A percentile compares a stretch with the other conserved stretches of the same genome.
Conservation (phyloP, 495 filamentous ascomycete genomes). For the Aspergillus heteromorphus region DNA sequence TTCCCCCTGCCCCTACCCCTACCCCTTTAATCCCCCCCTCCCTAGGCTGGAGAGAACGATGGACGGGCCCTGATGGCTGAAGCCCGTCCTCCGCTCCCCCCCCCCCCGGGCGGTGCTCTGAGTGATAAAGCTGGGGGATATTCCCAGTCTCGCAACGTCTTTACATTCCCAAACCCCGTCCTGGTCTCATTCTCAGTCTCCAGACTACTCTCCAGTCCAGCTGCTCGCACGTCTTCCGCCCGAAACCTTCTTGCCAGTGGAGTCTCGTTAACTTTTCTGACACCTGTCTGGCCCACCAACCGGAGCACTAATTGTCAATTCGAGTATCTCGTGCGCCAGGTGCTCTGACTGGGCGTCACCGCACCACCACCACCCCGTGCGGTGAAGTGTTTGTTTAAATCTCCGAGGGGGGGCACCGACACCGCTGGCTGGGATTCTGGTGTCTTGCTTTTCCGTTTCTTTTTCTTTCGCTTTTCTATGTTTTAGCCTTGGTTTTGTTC, state of each 20-base stretch:
- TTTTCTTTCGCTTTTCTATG: not conserved
- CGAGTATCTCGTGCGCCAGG: conserved; percentile 5
- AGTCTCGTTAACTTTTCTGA: conserved; percentile 15
- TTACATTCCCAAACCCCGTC: too few relatives aligned
- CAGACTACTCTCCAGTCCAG: too few relatives aligned
- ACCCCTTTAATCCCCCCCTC: too few relatives aligned
- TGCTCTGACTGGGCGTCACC: conserved; percentile 13
- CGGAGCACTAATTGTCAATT: conserved; percentile 6
- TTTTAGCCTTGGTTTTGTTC: too few relatives aligned
- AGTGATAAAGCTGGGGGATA: too few relatives aligned
- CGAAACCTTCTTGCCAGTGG: conserved; percentile 15
- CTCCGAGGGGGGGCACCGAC: conserved; percentile 1
- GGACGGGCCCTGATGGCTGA: not conserved
- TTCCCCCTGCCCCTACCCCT: not conserved
- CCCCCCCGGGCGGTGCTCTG: too few relatives aligned
- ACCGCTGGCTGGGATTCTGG: not conserved
- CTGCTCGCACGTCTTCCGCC: conserved; percentile 12
- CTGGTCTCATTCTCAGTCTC: too few relatives aligned
- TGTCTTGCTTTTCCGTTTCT: not conserved
- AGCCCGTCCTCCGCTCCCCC: not conserved
- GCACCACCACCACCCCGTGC: too few relatives aligned
- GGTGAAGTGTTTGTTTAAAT: conserved; percentile 11
- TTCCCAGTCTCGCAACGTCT: too few relatives aligned
- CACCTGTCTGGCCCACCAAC: conserved; percentile 19
- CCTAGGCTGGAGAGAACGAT: not conserved